Evolutionary conservation across 2,329 filamentous ascomycete species (phyloP), one percentile per base, ranked within the genome.

Genomic region (Pestalotiopsis sp.): DNA sequence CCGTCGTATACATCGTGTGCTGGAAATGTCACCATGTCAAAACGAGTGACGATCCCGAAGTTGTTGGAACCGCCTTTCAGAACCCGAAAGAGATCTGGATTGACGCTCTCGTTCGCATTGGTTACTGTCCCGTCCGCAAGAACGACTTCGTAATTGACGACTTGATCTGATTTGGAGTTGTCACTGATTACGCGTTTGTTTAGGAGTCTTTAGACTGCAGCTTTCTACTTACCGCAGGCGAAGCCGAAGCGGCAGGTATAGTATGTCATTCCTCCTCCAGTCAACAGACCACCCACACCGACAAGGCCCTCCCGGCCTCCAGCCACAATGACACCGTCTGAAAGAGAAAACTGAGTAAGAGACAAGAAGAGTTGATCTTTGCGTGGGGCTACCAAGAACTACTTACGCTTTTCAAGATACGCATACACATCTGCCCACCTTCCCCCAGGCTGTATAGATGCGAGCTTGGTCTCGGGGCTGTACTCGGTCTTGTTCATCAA

Each of bases 141-240:
- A 5, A 68, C 66, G 4, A 70, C 45, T 61, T 70, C 57, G 17
- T 68, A 69, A 39, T 69, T 69, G n/a, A 69, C 62, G 1, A 69
- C 64, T 66, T 69, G 57, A 23, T 69, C 68, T 66, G 17, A 31
- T 20, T 49, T n/a, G 2, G 14, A 4, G n/a, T 20, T 57, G 17
- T 67, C 20, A 59, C 12, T 58, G 13, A 9, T 52, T 5, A 14
- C 3, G 20, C 6, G n/a, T 56, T 14, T 2, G 31, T 9, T 9
- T 36, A 23, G 1, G 11, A 52, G 17, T 11, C 11, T 20, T 20
- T 1, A 27, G 13, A 11, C 23, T 25, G 20, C 12, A 13, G 59
- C 77, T 75, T 4, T 78, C 70, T 17, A 82, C 75, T 52, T 79
- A 66, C 82, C 78, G 65, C 81, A 83, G 20, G 77, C 81, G 67